Evolutionary conservation across 2,329 filamentous ascomycete genomes (phyloP).

Genomic region (Talaromyces sp.): DNA sequence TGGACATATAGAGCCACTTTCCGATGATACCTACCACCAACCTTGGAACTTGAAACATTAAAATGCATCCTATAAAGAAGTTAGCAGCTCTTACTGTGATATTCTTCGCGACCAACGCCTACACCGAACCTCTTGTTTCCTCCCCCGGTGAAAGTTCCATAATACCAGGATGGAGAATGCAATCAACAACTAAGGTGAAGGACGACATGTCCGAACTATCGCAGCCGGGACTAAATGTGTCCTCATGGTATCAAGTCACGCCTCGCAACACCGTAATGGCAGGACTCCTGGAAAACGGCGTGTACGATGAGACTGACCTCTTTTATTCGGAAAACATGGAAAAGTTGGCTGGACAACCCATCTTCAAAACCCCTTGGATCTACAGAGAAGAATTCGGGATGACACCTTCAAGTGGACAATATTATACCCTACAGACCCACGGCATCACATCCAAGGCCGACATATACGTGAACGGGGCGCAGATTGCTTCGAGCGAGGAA

Average conservation of each 20-base stretch:
- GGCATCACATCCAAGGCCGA: constrained; percentile 65
- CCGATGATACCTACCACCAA: too few relatives aligned
- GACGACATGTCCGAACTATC: constrained; percentile 47
- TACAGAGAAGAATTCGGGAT: constrained; percentile 60
- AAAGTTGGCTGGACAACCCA: constrained; percentile 45
- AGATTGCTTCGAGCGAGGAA: constrained; percentile 51
- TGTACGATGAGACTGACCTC: constrained; percentile 57
- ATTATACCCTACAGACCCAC: constrained; percentile 60
- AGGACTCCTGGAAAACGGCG: constrained; percentile 56
- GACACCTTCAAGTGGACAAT: constrained; percentile 34
- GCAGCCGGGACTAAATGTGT: constrained; percentile 47
- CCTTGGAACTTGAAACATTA: too few relatives aligned
- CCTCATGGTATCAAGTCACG: constrained; percentile 56
- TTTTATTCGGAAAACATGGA: constrained; percentile 60
- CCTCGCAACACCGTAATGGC: constrained; percentile 61
- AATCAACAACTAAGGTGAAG: constrained; percentile 46
- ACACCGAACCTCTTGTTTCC: constrained; percentile 19
- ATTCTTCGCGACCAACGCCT: neutral
- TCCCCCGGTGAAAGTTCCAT: constrained; percentile 27
- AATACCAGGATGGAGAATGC: constrained; percentile 53
- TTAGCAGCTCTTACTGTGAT: constrained; percentile 1
- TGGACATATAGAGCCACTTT: too few relatives aligned
- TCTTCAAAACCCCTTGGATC: constrained; percentile 61
- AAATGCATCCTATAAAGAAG: neutral
- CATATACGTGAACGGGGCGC: constrained; percentile 60